Conservation (phyloP, 306 rosid species). For the Vachellia collinsii region DNA sequence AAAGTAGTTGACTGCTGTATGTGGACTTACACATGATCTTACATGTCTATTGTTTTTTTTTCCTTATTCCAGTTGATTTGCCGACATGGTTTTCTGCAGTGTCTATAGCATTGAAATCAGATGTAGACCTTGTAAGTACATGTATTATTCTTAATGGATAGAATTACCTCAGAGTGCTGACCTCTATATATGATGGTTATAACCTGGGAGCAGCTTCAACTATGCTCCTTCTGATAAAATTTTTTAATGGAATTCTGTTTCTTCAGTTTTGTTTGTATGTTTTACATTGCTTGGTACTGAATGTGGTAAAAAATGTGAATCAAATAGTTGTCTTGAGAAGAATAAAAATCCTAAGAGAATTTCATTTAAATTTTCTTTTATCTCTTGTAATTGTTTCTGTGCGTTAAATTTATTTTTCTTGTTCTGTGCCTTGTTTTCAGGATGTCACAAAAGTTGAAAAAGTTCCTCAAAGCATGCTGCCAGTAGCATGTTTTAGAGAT, state of each 20-base stretch:
- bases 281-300: slow-evolving; percentile 19
- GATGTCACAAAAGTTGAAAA: slow-evolving; percentile 53
- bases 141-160: slow-evolving; percentile 22
- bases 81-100: slow-evolving; percentile 89
- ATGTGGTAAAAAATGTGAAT: slow-evolving; percentile 9
- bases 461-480: slow-evolving; percentile 59
- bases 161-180: slow-evolving; percentile 24
- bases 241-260: not conserved
- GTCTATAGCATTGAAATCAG: slow-evolving; percentile 73
- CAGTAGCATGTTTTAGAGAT: slow-evolving; percentile 82
- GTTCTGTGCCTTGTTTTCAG: slow-evolving; percentile 51
- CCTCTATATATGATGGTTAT: slow-evolving; percentile 15
- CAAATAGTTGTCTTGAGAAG: slow-evolving; percentile 25
- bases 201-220: not conserved
- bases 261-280: slow-evolving; percentile 6
- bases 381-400: not conserved
- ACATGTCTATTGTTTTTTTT: slow-evolving; percentile 50
- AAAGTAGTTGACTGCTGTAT: not conserved
- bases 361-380: not conserved
- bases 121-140: slow-evolving; percentile 81
- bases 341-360: slow-evolving; percentile 19
- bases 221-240: slow-evolving; percentile 19
- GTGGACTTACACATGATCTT: slow-evolving; percentile 37
- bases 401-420: not conserved
- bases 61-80: slow-evolving; percentile 73